These are phyloP conservation scores for Didymella glomerata DNA, from an alignment of 2,329 filamentous ascomycete species.

Conservation along the genomic window DNA sequence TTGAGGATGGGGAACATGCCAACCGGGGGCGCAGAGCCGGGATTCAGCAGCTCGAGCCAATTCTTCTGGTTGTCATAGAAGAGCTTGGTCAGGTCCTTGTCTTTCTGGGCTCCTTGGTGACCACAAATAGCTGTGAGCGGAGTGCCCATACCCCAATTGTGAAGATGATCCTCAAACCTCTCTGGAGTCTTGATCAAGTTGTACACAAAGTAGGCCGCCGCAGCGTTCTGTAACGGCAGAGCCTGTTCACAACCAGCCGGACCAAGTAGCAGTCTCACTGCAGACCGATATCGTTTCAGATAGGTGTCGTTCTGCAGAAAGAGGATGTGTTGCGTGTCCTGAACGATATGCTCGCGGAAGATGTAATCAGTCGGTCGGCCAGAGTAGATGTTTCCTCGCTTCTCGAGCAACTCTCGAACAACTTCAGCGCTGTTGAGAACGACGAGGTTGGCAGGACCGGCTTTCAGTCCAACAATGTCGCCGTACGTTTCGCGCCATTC, in stretches of 20 bases:
- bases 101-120: neutral
- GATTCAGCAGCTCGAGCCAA: neutral
- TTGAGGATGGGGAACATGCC: neutral
- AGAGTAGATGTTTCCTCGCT: neutral
- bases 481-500: neutral
- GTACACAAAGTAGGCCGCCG: neutral
- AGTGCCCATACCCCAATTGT: neutral
- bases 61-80: neutral
- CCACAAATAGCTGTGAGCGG: neutral
- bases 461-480: neutral
- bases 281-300: neutral
- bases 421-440: neutral
- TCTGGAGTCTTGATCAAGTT: neutral
- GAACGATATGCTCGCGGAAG: neutral
- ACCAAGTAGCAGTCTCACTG: neutral
- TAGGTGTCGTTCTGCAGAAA: neutral
- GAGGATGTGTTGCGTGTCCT: neutral
- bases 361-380: neutral
- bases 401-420: neutral
- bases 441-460: neutral
- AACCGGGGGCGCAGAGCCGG: neutral
- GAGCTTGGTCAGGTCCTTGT: neutral
- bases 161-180: neutral
- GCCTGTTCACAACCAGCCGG: neutral
- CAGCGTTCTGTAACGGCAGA: neutral